Base-by-base conservation (phyloP, 306 rosid species). In the Vicia villosa region DNA sequence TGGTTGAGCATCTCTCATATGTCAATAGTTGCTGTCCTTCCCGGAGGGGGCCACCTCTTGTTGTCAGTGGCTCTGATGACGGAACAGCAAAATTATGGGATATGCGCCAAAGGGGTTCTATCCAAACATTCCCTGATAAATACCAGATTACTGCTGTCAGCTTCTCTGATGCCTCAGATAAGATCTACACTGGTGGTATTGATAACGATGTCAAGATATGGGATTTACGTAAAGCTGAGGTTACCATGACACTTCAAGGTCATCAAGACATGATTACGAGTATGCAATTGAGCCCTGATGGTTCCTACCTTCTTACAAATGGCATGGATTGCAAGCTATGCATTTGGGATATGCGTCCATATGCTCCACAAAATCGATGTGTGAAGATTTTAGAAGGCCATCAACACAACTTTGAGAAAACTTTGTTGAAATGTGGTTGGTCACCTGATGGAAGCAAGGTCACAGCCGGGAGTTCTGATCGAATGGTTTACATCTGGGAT, bases 271-370 rank as follows among this genome's bases (percentile, higher is more conserved):
- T 90, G 97, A 94, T 94, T 70, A 94, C 97, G 1, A 80, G 87
- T n/a, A 94, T 94, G 98, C 85, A 89, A 43, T 59, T 94, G 86
- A 94, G 98, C 68, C 98, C 96, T n/a, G 98, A 94, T 79, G 98
- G 98, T 46, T 94, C 98, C 10, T 94, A 90, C 76, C 96, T 94
- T 63, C 95, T 90, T 57, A 90, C 98, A 10, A 94, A 94, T 47
- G 98, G 89, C 80, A 94, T 94, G 98, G 97, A 94, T 68, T 83
- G 91, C 90, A 90, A 88, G 79, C 96, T 94, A 51, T 88, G 92
- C 84, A 88, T 94, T 38, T 90, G 97, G 98, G 98, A 94, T 70
- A 90, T 90, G 98, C 96, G 97, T 10, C 97, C 98, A 0, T 94
- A 94, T 58, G 98, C 98, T 20, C 96, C 97, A 0, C 98, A 94